A percentile compares a stretch with the other conserved stretches of the same genome.
Evolutionary conservation across 2,329 filamentous ascomycete genomes (phyloP).

Genomic region (Pyricularia grisea): DNA sequence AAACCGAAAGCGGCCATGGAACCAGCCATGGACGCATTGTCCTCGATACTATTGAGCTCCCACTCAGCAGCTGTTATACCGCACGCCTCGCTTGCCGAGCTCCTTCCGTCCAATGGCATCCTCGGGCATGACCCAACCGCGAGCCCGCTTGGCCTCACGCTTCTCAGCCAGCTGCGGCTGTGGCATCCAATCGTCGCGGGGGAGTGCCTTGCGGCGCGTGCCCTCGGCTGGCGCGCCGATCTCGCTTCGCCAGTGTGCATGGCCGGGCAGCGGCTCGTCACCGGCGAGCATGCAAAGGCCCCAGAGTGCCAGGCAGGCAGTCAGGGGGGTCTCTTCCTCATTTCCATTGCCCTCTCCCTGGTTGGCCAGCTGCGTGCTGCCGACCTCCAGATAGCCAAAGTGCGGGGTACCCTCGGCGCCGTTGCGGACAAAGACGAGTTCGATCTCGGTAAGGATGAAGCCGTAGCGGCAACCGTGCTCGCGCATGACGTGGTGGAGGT

Average conservation of each 20-base stretch:
- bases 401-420: slow-evolving; percentile 63
- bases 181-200: slow-evolving; percentile 69
- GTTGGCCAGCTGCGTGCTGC: slow-evolving; percentile 47
- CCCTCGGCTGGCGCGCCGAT: slow-evolving; percentile 68
- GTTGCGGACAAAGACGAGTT: slow-evolving; percentile 81
- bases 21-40: slow-evolving; percentile 2
- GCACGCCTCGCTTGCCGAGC: slow-evolving; percentile 55
- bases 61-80: slow-evolving; percentile 36
- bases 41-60: not conserved
- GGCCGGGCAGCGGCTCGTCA: slow-evolving; percentile 28
- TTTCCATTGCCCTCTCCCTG: slow-evolving; percentile 17
- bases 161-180: slow-evolving; percentile 65
- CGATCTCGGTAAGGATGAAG: slow-evolving; percentile 94
- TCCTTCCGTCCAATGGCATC: slow-evolving; percentile 65
- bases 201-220: slow-evolving; percentile 58
- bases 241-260: slow-evolving; percentile 57
- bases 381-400: slow-evolving; percentile 82
- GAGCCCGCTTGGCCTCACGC: slow-evolving; percentile 61
- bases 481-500: slow-evolving; percentile 86
- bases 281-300: slow-evolving; percentile 49
- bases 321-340: slow-evolving; percentile 36
- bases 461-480: slow-evolving; percentile 89
- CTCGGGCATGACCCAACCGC: slow-evolving; percentile 70
- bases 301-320: slow-evolving; percentile 67
- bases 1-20: not conserved